Evolutionary conservation across 352 stramenopile genomes (phyloP).

Genomic region (Globisporangium irregulare): DNA sequence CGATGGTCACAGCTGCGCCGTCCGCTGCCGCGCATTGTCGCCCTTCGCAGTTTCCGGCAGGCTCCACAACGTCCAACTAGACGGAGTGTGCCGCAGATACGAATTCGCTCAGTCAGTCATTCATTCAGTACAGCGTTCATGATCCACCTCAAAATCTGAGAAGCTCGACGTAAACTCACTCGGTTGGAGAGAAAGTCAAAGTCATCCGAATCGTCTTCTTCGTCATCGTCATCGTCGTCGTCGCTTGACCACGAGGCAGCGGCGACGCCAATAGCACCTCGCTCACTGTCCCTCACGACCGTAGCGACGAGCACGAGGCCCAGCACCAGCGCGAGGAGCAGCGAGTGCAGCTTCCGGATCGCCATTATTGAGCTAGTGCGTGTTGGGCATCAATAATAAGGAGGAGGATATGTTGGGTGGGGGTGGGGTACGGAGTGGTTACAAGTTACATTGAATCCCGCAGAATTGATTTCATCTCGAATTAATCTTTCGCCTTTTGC

Average conservation of each 20-base stretch:
- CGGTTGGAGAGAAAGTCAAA: slow-evolving; percentile 39
- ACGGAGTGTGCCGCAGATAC: neutral
- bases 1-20: slow-evolving; percentile 9
- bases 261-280: neutral
- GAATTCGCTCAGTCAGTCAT: neutral
- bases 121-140: neutral
- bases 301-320: slow-evolving; percentile 10
- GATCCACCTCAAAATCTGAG: neutral
- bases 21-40: slow-evolving; percentile 27
- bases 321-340: slow-evolving; percentile 16
- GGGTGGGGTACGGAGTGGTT: neutral
- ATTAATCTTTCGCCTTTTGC: neutral
- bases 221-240: slow-evolving; percentile 29
- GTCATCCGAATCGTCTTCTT: slow-evolving; percentile 22
- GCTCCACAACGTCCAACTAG: neutral
- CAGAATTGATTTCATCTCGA: too few species aligned
- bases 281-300: neutral
- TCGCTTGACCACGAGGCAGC: neutral
- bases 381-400: neutral
- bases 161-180: slow-evolving; percentile 9
- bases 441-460: neutral
- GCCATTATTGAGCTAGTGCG: neutral
- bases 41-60: slow-evolving; percentile 23
- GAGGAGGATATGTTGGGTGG: too few species aligned
- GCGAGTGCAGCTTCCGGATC: slow-evolving; percentile 5